These are phyloP conservation scores for Termitomyces sp. DNA, from an alignment of 768 basidiomycete species.

Conservation along the genomic window DNA sequence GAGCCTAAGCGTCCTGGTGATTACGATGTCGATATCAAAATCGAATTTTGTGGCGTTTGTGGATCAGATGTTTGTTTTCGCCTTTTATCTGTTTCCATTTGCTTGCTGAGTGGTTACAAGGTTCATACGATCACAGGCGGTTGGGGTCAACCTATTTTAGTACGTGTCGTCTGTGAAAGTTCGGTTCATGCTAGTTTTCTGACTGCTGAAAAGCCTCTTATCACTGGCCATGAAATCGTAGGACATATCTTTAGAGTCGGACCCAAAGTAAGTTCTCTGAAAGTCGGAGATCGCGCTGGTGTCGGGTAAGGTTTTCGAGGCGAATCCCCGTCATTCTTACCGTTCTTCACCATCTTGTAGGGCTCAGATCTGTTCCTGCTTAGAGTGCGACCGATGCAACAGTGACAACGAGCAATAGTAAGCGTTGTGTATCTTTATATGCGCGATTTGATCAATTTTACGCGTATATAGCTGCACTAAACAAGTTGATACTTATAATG, in stretches of 20 bases:
- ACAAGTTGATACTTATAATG: too few relatives aligned
- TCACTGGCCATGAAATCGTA: constrained; percentile 54
- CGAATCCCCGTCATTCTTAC: background rate
- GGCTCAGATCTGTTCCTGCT: constrained; percentile 42
- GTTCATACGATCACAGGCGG: too few relatives aligned
- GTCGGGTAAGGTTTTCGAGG: constrained; percentile 19
- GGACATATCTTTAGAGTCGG: constrained; percentile 44
- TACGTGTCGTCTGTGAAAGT: background rate
- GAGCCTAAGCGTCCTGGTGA: constrained; percentile 47
- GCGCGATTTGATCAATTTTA: background rate
- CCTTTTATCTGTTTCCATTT: too few relatives aligned
- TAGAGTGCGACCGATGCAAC: constrained; percentile 41
- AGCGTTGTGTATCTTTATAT: background rate
- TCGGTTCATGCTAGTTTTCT: background rate
- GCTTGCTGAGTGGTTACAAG: too few relatives aligned
- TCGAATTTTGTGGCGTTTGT: constrained; percentile 46
- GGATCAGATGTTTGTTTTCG: constrained; percentile 37
- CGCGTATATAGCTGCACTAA: too few relatives aligned
- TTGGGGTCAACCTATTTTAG: too few relatives aligned
- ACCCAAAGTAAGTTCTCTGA: constrained; percentile 45
- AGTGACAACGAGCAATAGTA: constrained; percentile 47
- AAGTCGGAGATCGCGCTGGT: constrained; percentile 53
- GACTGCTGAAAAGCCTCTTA: constrained; percentile 35
- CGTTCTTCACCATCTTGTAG: constrained; percentile 26
- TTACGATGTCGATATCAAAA: constrained; percentile 51